phyloP scores from a whole-genome alignment of 768 basidiomycete genomes.

The Rhodotorula toruloides region DNA sequence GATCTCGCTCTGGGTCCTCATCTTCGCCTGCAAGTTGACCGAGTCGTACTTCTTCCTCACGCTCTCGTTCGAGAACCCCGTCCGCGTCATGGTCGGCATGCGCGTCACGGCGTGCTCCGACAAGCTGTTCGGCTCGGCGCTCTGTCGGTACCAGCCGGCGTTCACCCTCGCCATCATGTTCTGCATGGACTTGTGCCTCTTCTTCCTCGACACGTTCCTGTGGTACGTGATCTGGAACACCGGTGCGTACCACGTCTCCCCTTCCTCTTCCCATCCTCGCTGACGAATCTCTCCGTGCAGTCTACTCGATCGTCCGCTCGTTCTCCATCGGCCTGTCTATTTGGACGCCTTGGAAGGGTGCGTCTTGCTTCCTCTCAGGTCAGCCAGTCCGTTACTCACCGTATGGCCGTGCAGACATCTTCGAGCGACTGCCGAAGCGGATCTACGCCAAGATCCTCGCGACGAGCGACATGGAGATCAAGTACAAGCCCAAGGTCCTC shows the following conservation, averaged over 20 bases:
- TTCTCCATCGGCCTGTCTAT: conserved; percentile 90
- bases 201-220: conserved; percentile 98
- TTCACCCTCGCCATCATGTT: conserved; percentile 98
- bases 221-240: conserved; percentile 99
- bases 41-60: conserved; percentile 99
- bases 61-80: conserved; percentile 85
- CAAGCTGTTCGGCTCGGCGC: conserved; percentile 71
- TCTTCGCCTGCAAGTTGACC: conserved; percentile 92
- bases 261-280: conserved; percentile 27
- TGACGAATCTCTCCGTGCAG: conserved; percentile 7
- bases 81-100: conserved; percentile 94
- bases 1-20: conserved; percentile 75
- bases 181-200: conserved; percentile 92
- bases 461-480: conserved; percentile 91
- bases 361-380: not conserved
- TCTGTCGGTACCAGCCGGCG: conserved; percentile 88
- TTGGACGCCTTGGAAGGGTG: conserved; percentile 90
- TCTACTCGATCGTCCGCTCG: conserved; percentile 66
- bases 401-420: conserved; percentile 60
- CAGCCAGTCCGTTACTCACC: not conserved
- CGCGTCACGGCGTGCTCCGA: conserved; percentile 85
- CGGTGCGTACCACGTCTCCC: conserved; percentile 54
- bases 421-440: conserved; percentile 87
- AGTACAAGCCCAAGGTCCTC: conserved; percentile 98
- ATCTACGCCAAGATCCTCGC: conserved; percentile 94